Conservation (phyloP, 257 asterid genomes). For the Salvia splendens region DNA sequence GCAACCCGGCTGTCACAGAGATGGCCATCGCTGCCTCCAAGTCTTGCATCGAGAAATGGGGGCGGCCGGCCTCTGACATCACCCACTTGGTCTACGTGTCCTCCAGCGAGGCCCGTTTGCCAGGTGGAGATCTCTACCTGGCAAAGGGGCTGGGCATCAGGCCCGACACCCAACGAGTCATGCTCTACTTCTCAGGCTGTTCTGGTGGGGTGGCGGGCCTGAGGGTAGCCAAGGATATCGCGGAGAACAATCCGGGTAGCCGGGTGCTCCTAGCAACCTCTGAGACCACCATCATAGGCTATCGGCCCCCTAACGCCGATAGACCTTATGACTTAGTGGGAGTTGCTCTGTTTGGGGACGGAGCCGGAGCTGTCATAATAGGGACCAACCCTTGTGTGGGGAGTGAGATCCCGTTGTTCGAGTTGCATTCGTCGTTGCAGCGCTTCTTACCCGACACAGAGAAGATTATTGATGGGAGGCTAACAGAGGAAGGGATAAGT, state of each 20-base stretch:
- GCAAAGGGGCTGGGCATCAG: conserved; percentile 82
- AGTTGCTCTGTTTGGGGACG: conserved; percentile 91
- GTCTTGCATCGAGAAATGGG: conserved; percentile 79
- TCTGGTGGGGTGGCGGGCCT: conserved; percentile 99
- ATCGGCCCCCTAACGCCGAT: conserved; percentile 72
- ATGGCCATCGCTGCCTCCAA: conserved; percentile 90
- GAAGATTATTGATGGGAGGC: conserved; percentile 79
- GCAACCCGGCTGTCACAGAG: conserved; percentile 86
- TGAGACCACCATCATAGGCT: conserved; percentile 88
- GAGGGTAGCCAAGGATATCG: conserved; percentile 89
- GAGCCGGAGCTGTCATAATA: conserved; percentile 81
- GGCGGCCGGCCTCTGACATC: conserved; percentile 67
- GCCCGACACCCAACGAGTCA: conserved; percentile 63
- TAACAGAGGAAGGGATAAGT: conserved; percentile 93
- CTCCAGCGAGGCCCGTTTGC: conserved; percentile 89
- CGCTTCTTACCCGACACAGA: conserved; percentile 81
- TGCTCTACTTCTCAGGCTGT: conserved; percentile 93
- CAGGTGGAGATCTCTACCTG: conserved; percentile 92
- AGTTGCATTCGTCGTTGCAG: conserved; percentile 71
- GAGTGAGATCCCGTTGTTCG: conserved; percentile 64
- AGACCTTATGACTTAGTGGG: conserved; percentile 88
- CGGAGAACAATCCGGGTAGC: conserved; percentile 91
- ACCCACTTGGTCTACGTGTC: conserved; percentile 92
- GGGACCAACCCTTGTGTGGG: conserved; percentile 48
- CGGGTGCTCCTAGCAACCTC: conserved; percentile 82